These are phyloP conservation scores for Fagopyrum tataricum DNA, from an alignment of 148 eudicot genomes.

Conservation along the genomic window DNA sequence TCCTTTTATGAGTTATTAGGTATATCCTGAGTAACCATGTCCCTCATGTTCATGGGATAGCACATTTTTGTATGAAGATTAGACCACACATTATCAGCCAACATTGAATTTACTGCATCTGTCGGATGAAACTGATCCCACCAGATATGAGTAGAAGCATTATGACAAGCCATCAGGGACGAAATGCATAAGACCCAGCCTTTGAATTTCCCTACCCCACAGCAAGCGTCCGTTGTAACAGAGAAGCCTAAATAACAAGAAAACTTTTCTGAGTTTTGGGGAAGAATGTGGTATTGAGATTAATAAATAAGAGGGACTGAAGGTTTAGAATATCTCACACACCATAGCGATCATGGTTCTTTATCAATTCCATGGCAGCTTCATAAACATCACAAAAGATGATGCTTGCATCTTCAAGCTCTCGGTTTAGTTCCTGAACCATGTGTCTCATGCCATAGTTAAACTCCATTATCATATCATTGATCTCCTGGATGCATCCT, in stretches of 20 bases:
- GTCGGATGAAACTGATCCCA: conserved; percentile 98
- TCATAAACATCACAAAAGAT: conserved; percentile 69
- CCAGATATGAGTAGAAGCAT: conserved; percentile 81
- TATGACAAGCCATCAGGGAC: conserved; percentile 71
- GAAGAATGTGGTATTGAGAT: not conserved
- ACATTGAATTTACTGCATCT: conserved; percentile 59
- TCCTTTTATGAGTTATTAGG: not conserved
- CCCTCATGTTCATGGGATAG: conserved; percentile 72
- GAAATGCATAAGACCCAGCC: conserved; percentile 74
- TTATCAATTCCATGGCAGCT: conserved; percentile 77
- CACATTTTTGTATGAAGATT: conserved; percentile 67
- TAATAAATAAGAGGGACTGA: not conserved
- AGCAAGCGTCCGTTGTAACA: conserved; percentile 67
- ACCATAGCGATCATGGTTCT: conserved; percentile 56
- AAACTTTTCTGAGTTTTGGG: not conserved
- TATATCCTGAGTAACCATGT: conserved; percentile 34
- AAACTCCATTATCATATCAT: conserved; percentile 78
- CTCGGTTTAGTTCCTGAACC: conserved; percentile 50
- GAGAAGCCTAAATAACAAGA: conserved; percentile 39
- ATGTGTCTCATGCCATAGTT: conserved; percentile 61
- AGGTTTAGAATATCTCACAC: not conserved
- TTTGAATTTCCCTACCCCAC: conserved; percentile 74
- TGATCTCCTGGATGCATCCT: conserved; percentile 64
- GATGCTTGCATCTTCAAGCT: conserved; percentile 44
- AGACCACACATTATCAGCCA: conserved; percentile 87